Percentiles rank a stretch among this genome's conserved stretches.
These are phyloP conservation scores for Rubus parviflorus DNA, from an alignment of 306 rosid species.

Conservation along the genomic window DNA sequence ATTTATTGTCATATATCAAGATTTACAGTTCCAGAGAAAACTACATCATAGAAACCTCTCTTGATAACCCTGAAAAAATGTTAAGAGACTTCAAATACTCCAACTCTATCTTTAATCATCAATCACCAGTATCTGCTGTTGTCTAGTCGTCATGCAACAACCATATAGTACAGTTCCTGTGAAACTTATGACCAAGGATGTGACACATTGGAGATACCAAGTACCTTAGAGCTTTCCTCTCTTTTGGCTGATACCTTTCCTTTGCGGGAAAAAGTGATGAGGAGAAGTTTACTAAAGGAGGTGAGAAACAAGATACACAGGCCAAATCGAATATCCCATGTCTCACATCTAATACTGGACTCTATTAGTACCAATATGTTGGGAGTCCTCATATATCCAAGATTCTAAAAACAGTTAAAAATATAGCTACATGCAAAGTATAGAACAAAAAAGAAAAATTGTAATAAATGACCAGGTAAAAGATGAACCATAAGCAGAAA, in stretches of 20 bases:
- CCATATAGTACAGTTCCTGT: neutral
- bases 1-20: constrained; percentile 11
- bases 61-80: constrained; percentile 4
- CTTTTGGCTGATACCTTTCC: constrained; percentile 4
- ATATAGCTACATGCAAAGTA: neutral
- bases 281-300: neutral
- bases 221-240: neutral
- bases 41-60: neutral
- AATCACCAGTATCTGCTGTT: neutral
- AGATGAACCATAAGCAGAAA: neutral
- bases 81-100: constrained; percentile 14
- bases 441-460: neutral
- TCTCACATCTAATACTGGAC: neutral
- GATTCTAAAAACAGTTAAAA: neutral
- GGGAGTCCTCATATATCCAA: neutral
- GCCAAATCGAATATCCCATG: neutral
- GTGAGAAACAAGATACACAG: neutral
- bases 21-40: constrained; percentile 7
- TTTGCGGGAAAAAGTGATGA: neutral
- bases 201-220: constrained; percentile 15
- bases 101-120: neutral
- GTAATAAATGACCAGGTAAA: neutral
- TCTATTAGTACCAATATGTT: neutral
- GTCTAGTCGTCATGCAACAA: constrained; percentile 1
- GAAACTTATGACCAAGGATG: constrained; percentile 18